Percentiles rank a stretch among this genome's conserved stretches.
These are phyloP conservation scores for Beauveria pseudobassiana DNA, from an alignment of 2,329 filamentous ascomycete genomes.

Conservation along the genomic window DNA sequence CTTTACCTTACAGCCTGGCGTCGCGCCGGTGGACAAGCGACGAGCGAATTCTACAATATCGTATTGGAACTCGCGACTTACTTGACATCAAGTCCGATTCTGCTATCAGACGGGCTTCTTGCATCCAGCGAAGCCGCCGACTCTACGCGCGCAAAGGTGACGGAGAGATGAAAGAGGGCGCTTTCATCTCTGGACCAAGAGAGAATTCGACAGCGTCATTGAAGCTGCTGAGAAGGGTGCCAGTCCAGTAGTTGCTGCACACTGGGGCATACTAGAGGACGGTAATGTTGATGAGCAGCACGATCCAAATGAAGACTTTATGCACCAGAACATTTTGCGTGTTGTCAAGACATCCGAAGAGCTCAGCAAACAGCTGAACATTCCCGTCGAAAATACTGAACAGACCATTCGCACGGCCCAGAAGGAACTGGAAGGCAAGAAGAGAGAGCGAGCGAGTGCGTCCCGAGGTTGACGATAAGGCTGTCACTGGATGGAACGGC, in stretches of 20 bases:
- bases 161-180: conserved; percentile 78
- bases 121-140: conserved; percentile 87
- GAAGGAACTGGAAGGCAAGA: conserved; percentile 58
- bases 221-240: conserved; percentile 42
- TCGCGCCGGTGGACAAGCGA: conserved; percentile 39
- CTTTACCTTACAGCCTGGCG: conserved; percentile 85
- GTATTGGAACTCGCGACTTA: conserved; percentile 84
- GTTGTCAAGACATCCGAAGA: conserved; percentile 60
- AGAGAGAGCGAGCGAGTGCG: conserved; percentile 66
- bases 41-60: conserved; percentile 67
- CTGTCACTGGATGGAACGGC: conserved; percentile 82
- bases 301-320: conserved; percentile 88
- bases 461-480: conserved; percentile 80
- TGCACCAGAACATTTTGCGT: conserved; percentile 83
- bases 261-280: conserved; percentile 76
- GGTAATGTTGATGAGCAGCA: conserved; percentile 79
- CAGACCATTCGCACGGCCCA: conserved; percentile 60
- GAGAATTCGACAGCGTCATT: conserved; percentile 75
- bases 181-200: conserved; percentile 87
- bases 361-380: conserved; percentile 66
- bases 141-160: conserved; percentile 66
- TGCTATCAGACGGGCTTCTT: conserved; percentile 64
- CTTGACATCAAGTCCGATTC: conserved; percentile 63
- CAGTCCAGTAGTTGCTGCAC: conserved; percentile 66
- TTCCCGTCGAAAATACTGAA: conserved; percentile 61